Conservation (phyloP, 257 asterid genomes). For the Henckelia pumila region DNA sequence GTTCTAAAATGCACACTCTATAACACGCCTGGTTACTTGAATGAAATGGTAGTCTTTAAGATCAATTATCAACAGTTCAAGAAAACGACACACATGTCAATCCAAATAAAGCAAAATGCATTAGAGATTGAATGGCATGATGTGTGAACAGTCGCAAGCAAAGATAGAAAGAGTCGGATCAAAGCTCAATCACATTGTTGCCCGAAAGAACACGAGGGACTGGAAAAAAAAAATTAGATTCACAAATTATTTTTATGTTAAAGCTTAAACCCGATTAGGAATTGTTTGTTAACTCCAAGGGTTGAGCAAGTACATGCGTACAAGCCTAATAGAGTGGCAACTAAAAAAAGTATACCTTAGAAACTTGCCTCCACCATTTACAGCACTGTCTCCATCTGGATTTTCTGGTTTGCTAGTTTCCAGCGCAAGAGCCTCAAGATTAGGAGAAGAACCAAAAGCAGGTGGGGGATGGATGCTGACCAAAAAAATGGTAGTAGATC, state of each 20-base stretch:
- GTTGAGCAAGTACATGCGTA: conserved; percentile 18
- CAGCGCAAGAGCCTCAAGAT: conserved; percentile 93
- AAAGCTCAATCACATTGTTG: neutral
- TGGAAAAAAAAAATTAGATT: conserved; percentile 2
- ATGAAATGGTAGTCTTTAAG: conserved; percentile 2
- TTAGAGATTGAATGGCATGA: conserved; percentile 13
- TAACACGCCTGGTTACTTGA: conserved; percentile 12
- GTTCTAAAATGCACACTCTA: conserved; percentile 16
- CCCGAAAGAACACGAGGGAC: neutral
- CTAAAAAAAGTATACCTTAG: conserved; percentile 50
- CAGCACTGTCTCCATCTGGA: conserved; percentile 51
- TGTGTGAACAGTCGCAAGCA: conserved; percentile 3
- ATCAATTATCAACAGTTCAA: conserved; percentile 6
- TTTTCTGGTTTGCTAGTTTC: conserved; percentile 61
- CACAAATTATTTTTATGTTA: neutral
- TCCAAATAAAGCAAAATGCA: conserved; percentile 12
- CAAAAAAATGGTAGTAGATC: conserved; percentile 23
- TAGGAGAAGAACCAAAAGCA: conserved; percentile 97
- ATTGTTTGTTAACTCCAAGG: conserved; percentile 9
- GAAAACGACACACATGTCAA: conserved; percentile 11
- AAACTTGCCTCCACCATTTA: conserved; percentile 37
- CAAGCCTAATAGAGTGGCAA: conserved; percentile 22
- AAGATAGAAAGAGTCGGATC: conserved; percentile 23
- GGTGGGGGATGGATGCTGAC: conserved; percentile 96
- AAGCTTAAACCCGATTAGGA: neutral